Percentiles rank a stretch among this genome's conserved stretches.
Evolutionary conservation across 305 asterid species (phyloP).

Genomic region (Solanum hybrid): DNA sequence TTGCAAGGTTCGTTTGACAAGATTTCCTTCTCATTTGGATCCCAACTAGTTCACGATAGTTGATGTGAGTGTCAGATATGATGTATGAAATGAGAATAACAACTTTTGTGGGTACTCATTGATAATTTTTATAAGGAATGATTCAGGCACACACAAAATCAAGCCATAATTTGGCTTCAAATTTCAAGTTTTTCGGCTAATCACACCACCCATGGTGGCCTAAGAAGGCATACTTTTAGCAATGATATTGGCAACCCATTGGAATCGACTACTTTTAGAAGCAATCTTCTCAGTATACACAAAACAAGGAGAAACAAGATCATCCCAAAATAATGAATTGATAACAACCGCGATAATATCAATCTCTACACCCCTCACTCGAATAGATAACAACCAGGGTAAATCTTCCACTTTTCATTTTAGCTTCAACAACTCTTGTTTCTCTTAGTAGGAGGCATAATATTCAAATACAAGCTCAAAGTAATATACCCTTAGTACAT

Average conservation of each 20-base stretch:
- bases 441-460: not conserved
- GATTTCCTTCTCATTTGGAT: not conserved
- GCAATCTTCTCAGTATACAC: not conserved
- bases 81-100: not conserved
- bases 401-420: not conserved
- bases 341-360: not conserved
- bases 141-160: not conserved
- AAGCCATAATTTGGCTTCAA: not conserved
- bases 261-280: not conserved
- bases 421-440: not conserved
- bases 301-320: not conserved
- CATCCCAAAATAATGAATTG: not conserved
- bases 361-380: not conserved
- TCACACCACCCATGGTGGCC: not conserved
- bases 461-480: not conserved
- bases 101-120: not conserved
- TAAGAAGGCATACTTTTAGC: not conserved
- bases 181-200: not conserved
- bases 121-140: not conserved
- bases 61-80: not conserved
- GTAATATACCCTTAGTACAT: not conserved
- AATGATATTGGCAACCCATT: not conserved
- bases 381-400: not conserved
- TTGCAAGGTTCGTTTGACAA: not conserved
- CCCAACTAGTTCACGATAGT: not conserved